Percentiles rank a stretch among this genome's conserved stretches.
These are phyloP conservation scores for Takakia lepidozioides DNA, from an alignment of 225 moss, liverwort and hornwort species.

Conservation along the genomic window DNA sequence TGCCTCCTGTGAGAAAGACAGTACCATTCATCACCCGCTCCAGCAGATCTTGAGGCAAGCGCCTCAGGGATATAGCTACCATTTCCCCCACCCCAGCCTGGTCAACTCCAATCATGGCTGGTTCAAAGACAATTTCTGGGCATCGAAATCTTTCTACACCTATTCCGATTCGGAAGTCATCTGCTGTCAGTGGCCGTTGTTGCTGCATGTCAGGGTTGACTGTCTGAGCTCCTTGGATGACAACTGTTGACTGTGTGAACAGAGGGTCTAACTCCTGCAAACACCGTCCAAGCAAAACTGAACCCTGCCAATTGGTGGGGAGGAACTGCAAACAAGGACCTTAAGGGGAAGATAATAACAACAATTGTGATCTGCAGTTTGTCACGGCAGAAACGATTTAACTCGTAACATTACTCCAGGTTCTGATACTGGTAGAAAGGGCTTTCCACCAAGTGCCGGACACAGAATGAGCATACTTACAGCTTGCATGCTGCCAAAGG, in stretches of 20 bases:
- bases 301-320: too few relatives aligned
- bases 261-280: slow-evolving; percentile 81
- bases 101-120: slow-evolving; percentile 78
- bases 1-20: slow-evolving; percentile 80
- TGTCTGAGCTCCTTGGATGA: slow-evolving; percentile 28
- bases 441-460: slow-evolving; percentile 76
- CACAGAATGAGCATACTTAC: slow-evolving; percentile 54
- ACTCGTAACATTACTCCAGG: too few relatives aligned
- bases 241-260: slow-evolving; percentile 39
- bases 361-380: too few relatives aligned
- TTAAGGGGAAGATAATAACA: too few relatives aligned
- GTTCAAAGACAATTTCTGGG: slow-evolving; percentile 87
- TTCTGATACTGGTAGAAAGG: too few relatives aligned
- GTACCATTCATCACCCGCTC: slow-evolving; percentile 66
- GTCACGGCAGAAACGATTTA: too few relatives aligned
- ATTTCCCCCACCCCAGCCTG: slow-evolving; percentile 83
- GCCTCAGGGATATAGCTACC: slow-evolving; percentile 57
- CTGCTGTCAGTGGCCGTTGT: slow-evolving; percentile 56
- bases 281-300: too few relatives aligned
- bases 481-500: too few relatives aligned
- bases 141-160: slow-evolving; percentile 73
- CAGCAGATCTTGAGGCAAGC: slow-evolving; percentile 50
- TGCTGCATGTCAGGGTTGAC: slow-evolving; percentile 39
- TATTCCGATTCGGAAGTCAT: slow-evolving; percentile 80
- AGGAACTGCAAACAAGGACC: too few relatives aligned